Percentiles rank a stretch among this genome's conserved stretches.
phyloP scores from a whole-genome alignment of 108 stramenopile species.

The Stephanodiscus minutulus region DNA sequence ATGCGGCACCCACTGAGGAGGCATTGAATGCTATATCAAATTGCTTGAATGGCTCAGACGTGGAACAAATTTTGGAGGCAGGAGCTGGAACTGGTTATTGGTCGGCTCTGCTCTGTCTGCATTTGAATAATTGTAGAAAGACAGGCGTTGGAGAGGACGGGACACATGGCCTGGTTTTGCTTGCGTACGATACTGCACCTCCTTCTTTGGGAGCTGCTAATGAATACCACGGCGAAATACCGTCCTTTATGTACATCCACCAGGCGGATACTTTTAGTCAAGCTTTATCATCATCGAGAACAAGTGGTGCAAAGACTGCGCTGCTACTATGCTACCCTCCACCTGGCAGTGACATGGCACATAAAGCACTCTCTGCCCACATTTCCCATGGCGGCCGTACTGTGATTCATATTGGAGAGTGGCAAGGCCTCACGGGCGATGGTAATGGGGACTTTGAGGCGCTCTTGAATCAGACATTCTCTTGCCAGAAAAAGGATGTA shows the following conservation, averaged over 20 bases:
- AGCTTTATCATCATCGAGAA: conserved; percentile 10
- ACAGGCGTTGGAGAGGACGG: neutral
- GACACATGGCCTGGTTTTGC: neutral
- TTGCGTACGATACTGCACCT: conserved; percentile 39
- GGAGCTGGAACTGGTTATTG: conserved; percentile 53
- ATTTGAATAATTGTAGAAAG: neutral
- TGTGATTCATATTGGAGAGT: conserved; percentile 47
- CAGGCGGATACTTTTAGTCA: conserved; percentile 20
- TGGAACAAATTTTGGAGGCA: conserved; percentile 27
- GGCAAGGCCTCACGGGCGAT: conserved; percentile 47
- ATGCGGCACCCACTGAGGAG: conserved; percentile 34
- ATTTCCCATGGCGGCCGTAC: conserved; percentile 23
- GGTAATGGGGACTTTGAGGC: conserved; percentile 26
- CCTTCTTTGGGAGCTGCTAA: conserved; percentile 16
- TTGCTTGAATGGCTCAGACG: neutral
- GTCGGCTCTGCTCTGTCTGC: conserved; percentile 27
- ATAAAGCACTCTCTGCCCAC: conserved; percentile 15
- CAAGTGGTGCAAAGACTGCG: conserved; percentile 1
- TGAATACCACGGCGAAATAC: conserved; percentile 41
- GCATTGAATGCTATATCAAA: conserved; percentile 20
- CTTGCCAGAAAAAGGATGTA: conserved; percentile 14
- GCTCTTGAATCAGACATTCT: conserved; percentile 22
- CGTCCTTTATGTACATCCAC: conserved; percentile 29
- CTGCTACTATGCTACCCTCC: conserved; percentile 49
- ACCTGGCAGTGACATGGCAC: conserved; percentile 42